These are phyloP conservation scores for Colletotrichum cereale DNA, from an alignment of 2,329 filamentous ascomycete genomes.

Conservation along the genomic window DNA sequence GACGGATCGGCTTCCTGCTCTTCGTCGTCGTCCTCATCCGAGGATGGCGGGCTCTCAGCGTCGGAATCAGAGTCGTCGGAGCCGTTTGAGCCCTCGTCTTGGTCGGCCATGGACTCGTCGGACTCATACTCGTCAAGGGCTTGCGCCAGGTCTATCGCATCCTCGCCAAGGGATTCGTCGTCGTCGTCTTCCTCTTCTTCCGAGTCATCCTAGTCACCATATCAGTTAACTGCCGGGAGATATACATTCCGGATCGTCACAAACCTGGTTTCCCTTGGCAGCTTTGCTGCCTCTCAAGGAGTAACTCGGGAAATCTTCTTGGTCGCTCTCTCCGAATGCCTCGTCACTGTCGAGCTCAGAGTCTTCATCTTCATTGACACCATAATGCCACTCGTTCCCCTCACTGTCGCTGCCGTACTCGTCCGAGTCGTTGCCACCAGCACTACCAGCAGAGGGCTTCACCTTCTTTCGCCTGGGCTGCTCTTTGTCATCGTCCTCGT, in stretches of 20 bases:
- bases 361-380: conserved; percentile 71
- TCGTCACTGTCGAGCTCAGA: conserved; percentile 78
- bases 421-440: conserved; percentile 67
- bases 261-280: conserved; percentile 47
- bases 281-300: conserved; percentile 63
- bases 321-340: conserved; percentile 89
- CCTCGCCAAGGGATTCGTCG: conserved; percentile 68
- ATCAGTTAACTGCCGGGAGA: conserved; percentile 55
- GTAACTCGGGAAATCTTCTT: conserved; percentile 85
- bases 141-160: conserved; percentile 70
- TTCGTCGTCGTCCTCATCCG: conserved; percentile 62
- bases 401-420: conserved; percentile 87
- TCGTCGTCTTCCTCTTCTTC: conserved; percentile 69
- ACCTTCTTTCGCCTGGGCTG: conserved; percentile 58
- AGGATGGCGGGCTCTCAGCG: conserved; percentile 62
- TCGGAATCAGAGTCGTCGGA: conserved; percentile 59
- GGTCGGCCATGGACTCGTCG: conserved; percentile 58
- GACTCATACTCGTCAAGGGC: conserved; percentile 66
- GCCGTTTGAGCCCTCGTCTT: conserved; percentile 49
- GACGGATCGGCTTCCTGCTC: conserved; percentile 63
- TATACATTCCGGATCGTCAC: not conserved
- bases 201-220: conserved; percentile 67
- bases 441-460: conserved; percentile 58
- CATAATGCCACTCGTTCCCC: conserved; percentile 87
- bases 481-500: conserved; percentile 61